A percentile compares a stretch with the other conserved stretches of the same genome.
Conservation (phyloP, 768 basidiomycete genomes). For the Ephemerocybe angulata region DNA sequence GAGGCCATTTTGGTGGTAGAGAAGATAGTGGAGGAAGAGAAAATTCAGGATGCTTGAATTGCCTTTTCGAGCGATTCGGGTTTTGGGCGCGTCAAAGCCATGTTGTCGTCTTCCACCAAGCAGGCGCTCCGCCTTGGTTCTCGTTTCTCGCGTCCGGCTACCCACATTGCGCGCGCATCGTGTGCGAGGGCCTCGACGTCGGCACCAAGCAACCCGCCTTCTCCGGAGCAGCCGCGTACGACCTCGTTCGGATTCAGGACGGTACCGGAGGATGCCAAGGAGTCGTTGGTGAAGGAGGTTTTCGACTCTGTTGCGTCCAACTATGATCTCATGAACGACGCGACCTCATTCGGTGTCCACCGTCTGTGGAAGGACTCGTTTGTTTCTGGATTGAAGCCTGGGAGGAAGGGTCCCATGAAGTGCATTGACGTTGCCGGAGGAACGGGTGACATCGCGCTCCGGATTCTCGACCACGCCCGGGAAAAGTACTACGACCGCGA, state of each 20-base stretch:
- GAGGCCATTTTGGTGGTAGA: constrained; percentile 14
- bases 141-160: constrained; percentile 16
- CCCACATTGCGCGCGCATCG: constrained; percentile 13
- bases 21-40: background rate
- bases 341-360: constrained; percentile 95
- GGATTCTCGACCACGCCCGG: constrained; percentile 86
- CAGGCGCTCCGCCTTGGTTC: constrained; percentile 17
- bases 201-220: constrained; percentile 11
- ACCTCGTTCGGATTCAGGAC: constrained; percentile 94
- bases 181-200: constrained; percentile 19
- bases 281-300: constrained; percentile 85
- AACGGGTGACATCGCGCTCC: constrained; percentile 94
- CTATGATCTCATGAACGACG: constrained; percentile 99
- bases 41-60: background rate
- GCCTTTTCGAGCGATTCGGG: constrained; percentile 5
- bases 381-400: constrained; percentile 71
- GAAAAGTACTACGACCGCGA: constrained; percentile 89
- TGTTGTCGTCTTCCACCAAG: constrained; percentile 18
- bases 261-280: constrained; percentile 83
- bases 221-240: constrained; percentile 21
- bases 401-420: constrained; percentile 65
- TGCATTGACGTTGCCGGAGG: constrained; percentile 98
- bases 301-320: constrained; percentile 94
- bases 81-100: constrained; percentile 6
- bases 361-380: constrained; percentile 96